Evolutionary conservation across 1,139 yeast genomes (phyloP), one percentile per base, ranked within the genome.

Genomic region (Lodderomyces metapsilosis): DNA sequence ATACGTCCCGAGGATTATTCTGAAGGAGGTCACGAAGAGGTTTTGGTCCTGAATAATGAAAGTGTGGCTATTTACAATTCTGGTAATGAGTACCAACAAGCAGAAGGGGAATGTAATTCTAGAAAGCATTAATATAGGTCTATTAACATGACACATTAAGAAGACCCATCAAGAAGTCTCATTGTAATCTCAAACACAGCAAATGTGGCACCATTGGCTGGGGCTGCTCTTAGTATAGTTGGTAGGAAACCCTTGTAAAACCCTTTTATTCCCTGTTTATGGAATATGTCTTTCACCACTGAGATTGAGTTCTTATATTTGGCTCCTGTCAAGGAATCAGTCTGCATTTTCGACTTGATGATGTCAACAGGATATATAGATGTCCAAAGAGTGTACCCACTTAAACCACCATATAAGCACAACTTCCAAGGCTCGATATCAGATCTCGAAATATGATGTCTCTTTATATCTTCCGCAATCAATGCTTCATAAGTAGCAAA

Each of bases 121-220:
- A 28, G 32, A 41, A 13, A 18, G 37, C 6, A 32, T 31, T 4
- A 32, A 33, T 38, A 27, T 9, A 25, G 24, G 18, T 18, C 36
- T 28, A 28, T 28, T 28, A 28, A 15, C n/a, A 3, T n/a, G 11
- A 36, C 16, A 21, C 12, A 12, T 8, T 7, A 23, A 25, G 8
- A 6, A 36, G 32, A 28, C 3, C 32, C 32, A 15, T 15, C 18
- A 15, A 51, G 49, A 31, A 77, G 60, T 64, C 94, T 78, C 85
- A 88, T 85, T 5, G 95, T 84, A 41, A 86, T 62, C 64, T 91
- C 98, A 58, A 91, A 91, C 9, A 94, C 88, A 41, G 88, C 87
- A 66, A 91, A 91, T 1, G 98, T 91, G 23, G 95, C 95, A 40
- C 96, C 98, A 58, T 91, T 91, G 13, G 95, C 98, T 3, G 98